Evolutionary conservation across 352 stramenopile species (phyloP), one percentile per base, ranked within the genome.

Genomic region (Globisporangium mamillatum): DNA sequence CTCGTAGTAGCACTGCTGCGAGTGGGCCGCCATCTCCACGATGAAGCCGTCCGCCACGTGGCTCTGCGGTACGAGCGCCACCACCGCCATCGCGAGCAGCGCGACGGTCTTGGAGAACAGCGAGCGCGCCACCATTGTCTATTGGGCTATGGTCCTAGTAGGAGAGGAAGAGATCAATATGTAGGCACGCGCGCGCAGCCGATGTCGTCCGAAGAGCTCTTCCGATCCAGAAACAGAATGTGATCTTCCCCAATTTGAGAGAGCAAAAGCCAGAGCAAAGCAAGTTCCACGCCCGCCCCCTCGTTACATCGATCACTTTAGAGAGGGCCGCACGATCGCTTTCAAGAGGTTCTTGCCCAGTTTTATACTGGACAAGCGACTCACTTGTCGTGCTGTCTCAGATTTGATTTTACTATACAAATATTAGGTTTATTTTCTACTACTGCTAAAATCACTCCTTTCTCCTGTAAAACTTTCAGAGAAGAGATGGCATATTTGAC

Each of bases 1-100:
- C 74, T 95, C 87, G 57, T 86, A 89, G 74, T 90, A 95, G 60
- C 87, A 95, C 72, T 93, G 81, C 68, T 90, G 76, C 58, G 77
- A 75, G 36, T 70, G 62, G 6, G 70, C 80, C 20, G 80, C 73
- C 41, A 93, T 69, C 59, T 83, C 73, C 10, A 92, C 68, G 24
- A 93, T 89, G 60, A 95, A 80, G 0, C 75, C 80, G 44, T 69
- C 64, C 41, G 52, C 64, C 14, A 50, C 29, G 41, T 22, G 34
- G n/a, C 22, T 65, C 1, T 63, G 56, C 7, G 77, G 59, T 4
- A 78, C 75, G 10, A 77, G 44, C 10, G 66, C 56, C 27, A 72
- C 61, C 36, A 72, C 67, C 25, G 36, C 63, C 55, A 65, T 25
- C 55, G 64, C 36, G 34, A 88, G 64, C 68, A 80, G 25, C 53